Percentiles rank a stretch among this genome's conserved stretches.
Evolutionary conservation across 495 filamentous ascomycete genomes (phyloP).

Genomic region (Letharia columbiana): DNA sequence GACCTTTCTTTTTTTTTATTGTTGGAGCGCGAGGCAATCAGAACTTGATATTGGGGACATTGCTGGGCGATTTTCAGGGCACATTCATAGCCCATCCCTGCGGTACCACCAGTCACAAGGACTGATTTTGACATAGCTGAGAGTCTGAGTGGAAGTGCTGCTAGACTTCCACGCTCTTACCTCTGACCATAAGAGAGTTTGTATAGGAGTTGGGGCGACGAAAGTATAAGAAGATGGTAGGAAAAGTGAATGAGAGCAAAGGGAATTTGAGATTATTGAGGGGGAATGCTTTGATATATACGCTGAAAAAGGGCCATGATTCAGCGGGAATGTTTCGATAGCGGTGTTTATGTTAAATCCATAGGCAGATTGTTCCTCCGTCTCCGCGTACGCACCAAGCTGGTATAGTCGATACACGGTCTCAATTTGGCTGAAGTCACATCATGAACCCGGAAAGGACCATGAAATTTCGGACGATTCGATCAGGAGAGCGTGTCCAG

Average conservation of each 20-base stretch:
- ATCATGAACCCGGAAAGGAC: too few relatives aligned
- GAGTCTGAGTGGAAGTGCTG: neutral
- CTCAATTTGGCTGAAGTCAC: too few relatives aligned
- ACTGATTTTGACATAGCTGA: slow-evolving; percentile 29
- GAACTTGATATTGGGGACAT: slow-evolving; percentile 31
- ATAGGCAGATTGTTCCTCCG: slow-evolving; percentile 1
- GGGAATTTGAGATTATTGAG: neutral
- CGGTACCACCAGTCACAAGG: slow-evolving; percentile 49
- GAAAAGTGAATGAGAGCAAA: neutral
- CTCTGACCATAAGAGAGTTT: neutral
- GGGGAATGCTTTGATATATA: neutral
- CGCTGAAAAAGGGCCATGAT: neutral
- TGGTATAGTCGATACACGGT: neutral
- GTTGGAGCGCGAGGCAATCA: slow-evolving; percentile 37
- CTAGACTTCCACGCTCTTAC: neutral
- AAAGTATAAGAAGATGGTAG: neutral
- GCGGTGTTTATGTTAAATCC: neutral
- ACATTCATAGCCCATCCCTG: slow-evolving; percentile 42
- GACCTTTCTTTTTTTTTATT: slow-evolving; percentile 28
- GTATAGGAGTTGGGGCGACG: neutral
- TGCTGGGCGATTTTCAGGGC: slow-evolving; percentile 38
- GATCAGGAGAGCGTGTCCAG: neutral
- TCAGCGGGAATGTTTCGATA: neutral
- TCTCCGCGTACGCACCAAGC: neutral
- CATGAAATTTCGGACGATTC: neutral